Evolutionary conservation across 176 grass and related monocot genomes (phyloP), one percentile per base, ranked within the genome.

Genomic region (Pontederia crassipes): DNA sequence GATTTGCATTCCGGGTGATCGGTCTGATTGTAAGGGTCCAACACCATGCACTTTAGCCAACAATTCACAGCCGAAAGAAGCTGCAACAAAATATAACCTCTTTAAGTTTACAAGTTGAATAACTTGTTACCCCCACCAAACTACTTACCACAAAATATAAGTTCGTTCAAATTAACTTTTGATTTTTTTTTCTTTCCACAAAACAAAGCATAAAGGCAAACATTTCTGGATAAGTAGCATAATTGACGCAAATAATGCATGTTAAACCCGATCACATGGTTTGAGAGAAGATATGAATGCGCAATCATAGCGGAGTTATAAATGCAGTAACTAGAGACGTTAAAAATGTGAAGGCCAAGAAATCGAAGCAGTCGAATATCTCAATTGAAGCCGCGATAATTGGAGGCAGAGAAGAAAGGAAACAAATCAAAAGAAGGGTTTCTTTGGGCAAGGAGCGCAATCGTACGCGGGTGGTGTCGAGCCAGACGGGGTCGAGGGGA

Each of bases 31-130:
- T 85, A 90, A 52, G 92, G 92, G 56, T 96, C 92, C 52, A 96
- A 60, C 79, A 96, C 35, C 83, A 90, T 90, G 87, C 92, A 96
- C 61, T 96, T 96, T 48, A 96, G 84, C 87, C 92, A 96, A 69
- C 92, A 96, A 76, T 96, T 96, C 24, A 90, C 75, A 0, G 92
- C 87, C 67, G 92, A 96, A 54, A 96, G 87, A 70, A 90, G 65
- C 92, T 96, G 83, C 81, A 81, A 2, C 13, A 57, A 15, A 72
- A 28, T 49, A 71, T 29, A 8, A 46, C 20, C 20, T 24, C 20
- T 24, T 49, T 71, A 48, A 71, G 12, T 14, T 49, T 16, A 17
- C 16, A 59, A 10, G 10, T 12, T 10, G 15, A 32, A 35, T 18
- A 45, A 16, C 66, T 52, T 55, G 20, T 24, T 24, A 24, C 1